Evolutionary conservation across 106 monocot genomes (phyloP).

Genomic region (Dendrobium nobile): DNA sequence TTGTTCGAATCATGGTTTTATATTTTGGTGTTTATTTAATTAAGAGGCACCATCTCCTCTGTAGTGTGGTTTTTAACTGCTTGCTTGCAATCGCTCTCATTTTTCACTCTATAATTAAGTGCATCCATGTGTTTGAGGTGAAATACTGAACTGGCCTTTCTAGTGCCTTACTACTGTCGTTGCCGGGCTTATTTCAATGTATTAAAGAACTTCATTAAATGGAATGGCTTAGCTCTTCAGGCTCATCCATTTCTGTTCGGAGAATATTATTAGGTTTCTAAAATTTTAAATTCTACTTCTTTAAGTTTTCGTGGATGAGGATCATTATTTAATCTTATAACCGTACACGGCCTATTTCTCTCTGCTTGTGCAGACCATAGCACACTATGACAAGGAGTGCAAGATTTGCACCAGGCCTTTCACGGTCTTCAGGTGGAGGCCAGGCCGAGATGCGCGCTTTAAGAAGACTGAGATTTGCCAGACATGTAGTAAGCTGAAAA

Average conservation of each 20-base stretch:
- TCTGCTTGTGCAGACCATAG: constrained; percentile 45
- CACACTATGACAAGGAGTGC: constrained; percentile 96
- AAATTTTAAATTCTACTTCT: not conserved
- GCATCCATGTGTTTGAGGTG: too few species aligned
- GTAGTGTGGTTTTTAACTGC: not conserved
- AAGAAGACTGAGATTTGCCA: constrained; percentile 74
- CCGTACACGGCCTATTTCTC: not conserved
- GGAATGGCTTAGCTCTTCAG: not conserved
- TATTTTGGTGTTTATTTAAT: not conserved
- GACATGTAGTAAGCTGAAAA: constrained; percentile 77
- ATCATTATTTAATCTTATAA: not conserved
- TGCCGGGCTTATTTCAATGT: not conserved
- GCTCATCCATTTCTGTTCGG: not conserved
- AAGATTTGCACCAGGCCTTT: constrained; percentile 97
- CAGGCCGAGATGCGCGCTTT: constrained; percentile 79
- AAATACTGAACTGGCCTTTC: not conserved
- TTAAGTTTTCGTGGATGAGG: not conserved
- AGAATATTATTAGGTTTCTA: not conserved
- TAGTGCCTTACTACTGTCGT: not conserved
- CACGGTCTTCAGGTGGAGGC: constrained; percentile 97
- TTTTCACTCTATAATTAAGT: not conserved
- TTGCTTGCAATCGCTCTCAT: not conserved
- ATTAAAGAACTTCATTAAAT: not conserved
- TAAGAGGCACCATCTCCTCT: too few species aligned
- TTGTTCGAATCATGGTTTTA: not conserved